These are phyloP conservation scores for Cyclaneusma minus DNA, from an alignment of 2,329 filamentous ascomycete species.

Conservation along the genomic window DNA sequence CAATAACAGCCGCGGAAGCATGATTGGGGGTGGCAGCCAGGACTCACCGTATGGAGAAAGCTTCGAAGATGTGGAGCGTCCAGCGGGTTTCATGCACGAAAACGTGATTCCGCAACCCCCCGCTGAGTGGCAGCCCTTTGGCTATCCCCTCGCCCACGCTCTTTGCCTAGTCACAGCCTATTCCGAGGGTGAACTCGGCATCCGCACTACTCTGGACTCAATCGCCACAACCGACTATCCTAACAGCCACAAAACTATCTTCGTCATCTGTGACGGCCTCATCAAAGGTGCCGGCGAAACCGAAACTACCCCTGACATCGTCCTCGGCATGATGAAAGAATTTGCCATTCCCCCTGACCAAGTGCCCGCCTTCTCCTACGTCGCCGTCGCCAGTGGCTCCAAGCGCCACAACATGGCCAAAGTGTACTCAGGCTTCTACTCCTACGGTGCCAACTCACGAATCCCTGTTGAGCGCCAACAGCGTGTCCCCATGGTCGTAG, in stretches of 20 bases:
- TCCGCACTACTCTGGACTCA: slow-evolving; percentile 88
- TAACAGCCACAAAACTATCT: slow-evolving; percentile 95
- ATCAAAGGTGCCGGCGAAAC: slow-evolving; percentile 91
- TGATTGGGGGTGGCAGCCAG: slow-evolving; percentile 30
- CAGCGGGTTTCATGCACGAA: slow-evolving; percentile 91
- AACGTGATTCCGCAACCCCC: slow-evolving; percentile 91
- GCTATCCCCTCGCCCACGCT: slow-evolving; percentile 82
- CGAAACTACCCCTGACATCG: slow-evolving; percentile 77
- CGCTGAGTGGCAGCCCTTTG: slow-evolving; percentile 93
- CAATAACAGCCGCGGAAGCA: slow-evolving; percentile 48
- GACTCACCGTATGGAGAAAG: slow-evolving; percentile 54
- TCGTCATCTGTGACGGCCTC: slow-evolving; percentile 92
- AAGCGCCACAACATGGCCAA: slow-evolving; percentile 99
- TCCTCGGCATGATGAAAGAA: slow-evolving; percentile 88
- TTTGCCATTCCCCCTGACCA: slow-evolving; percentile 65
- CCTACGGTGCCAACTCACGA: slow-evolving; percentile 70
- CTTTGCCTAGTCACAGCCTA: slow-evolving; percentile 95
- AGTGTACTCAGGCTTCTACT: slow-evolving; percentile 94
- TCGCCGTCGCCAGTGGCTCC: slow-evolving; percentile 85
- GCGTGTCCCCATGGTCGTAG: slow-evolving; percentile 90
- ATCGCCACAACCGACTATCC: slow-evolving; percentile 97
- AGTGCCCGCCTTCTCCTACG: slow-evolving; percentile 84
- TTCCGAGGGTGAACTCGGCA: slow-evolving; percentile 84
- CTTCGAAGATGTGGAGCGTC: no score
- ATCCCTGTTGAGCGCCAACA: slow-evolving; percentile 83